Conservation (phyloP, 805 yeast genomes). For the Blastobotrys americana region DNA sequence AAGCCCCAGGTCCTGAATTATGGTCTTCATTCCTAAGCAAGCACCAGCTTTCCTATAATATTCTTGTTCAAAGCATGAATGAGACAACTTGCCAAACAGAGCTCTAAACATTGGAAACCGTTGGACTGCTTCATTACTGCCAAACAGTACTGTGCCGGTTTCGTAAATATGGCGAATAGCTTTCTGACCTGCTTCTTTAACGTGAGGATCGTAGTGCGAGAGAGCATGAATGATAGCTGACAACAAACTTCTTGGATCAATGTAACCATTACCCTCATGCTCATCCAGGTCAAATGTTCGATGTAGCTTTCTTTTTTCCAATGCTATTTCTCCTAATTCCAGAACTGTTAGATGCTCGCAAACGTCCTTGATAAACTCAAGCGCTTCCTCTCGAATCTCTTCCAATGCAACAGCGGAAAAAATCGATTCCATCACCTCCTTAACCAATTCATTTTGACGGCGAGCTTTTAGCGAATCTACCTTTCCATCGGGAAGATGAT, state of each 20-base stretch:
- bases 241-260: slow-evolving; percentile 63
- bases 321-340: slow-evolving; percentile 65
- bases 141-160: slow-evolving; percentile 61
- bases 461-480: slow-evolving; percentile 23
- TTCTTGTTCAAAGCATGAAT: slow-evolving; percentile 83
- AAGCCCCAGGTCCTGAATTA: slow-evolving; percentile 59
- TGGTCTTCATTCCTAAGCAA: slow-evolving; percentile 67
- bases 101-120: slow-evolving; percentile 69
- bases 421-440: slow-evolving; percentile 58
- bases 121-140: slow-evolving; percentile 55
- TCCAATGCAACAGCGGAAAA: slow-evolving; percentile 72
- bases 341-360: slow-evolving; percentile 74
- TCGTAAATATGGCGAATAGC: slow-evolving; percentile 57
- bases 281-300: slow-evolving; percentile 69
- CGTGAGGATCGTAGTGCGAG: slow-evolving; percentile 65
- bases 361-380: slow-evolving; percentile 50
- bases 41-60: slow-evolving; percentile 87
- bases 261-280: slow-evolving; percentile 65
- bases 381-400: slow-evolving; percentile 64
- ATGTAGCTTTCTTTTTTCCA: slow-evolving; percentile 56
- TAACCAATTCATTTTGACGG: slow-evolving; percentile 53
- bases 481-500: slow-evolving; percentile 17
- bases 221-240: slow-evolving; percentile 74
- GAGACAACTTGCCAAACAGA: slow-evolving; percentile 76
- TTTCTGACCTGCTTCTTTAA: slow-evolving; percentile 61